phyloP scores from a whole-genome alignment of 345 rosid species.

The Aquilaria malaccensis region DNA sequence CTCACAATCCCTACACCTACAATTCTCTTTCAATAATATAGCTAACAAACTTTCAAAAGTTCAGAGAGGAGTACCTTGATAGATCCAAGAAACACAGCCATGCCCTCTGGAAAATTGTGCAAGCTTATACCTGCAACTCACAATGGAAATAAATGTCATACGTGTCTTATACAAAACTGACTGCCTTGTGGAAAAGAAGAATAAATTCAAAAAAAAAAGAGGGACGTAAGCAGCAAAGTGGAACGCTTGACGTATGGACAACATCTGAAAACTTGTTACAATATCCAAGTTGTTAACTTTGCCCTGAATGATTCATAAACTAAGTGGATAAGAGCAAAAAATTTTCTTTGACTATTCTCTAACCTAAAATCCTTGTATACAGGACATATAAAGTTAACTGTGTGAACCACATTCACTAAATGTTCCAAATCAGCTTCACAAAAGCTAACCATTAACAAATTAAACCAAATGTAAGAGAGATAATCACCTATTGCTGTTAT shows the following conservation, averaged over 20 bases:
- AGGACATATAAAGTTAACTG: no score
- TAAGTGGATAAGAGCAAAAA: no score
- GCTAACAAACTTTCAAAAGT: background rate
- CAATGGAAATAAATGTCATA: conserved; percentile 10
- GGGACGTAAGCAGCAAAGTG: background rate
- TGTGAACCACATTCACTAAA: no score
- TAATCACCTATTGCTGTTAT: conserved; percentile 83
- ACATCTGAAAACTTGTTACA: no score
- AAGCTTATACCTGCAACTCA: conserved; percentile 80
- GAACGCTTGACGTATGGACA: no score
- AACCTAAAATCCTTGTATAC: no score
- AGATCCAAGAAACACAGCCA: conserved; percentile 99
- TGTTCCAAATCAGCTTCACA: no score
- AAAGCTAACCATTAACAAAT: background rate
- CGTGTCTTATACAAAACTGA: conserved; percentile 5
- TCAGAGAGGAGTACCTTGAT: conserved; percentile 52
- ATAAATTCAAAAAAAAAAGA: background rate
- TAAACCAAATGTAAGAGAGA: conserved; percentile 7
- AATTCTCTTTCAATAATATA: no score
- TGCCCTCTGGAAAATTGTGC: conserved; percentile 98
- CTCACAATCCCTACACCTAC: background rate
- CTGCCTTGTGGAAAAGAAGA: background rate
- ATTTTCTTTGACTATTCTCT: no score
- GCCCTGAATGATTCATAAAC: no score
- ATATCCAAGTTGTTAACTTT: no score